These are phyloP conservation scores for Chytriomyces confervae DNA, from an alignment of 192 early-diverging fungal species.

Conservation along the genomic window DNA sequence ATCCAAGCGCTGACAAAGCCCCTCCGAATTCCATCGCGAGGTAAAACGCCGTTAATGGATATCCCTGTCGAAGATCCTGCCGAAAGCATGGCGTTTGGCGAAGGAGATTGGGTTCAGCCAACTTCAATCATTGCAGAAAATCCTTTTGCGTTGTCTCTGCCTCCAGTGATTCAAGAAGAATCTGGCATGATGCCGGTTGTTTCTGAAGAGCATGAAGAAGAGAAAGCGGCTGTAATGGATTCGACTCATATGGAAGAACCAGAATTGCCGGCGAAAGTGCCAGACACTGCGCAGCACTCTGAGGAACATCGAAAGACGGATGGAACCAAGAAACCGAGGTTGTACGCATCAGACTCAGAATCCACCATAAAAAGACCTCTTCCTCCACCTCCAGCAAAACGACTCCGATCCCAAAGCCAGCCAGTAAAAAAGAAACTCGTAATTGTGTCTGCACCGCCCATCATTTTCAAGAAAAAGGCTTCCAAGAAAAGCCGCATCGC, in stretches of 20 bases:
- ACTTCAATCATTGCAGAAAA: constrained; percentile 3
- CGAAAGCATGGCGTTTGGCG: constrained; percentile 10
- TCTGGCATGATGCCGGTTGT: too few relatives aligned
- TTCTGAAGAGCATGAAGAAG: not conserved
- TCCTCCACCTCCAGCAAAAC: not conserved
- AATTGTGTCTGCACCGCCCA: constrained; percentile 3
- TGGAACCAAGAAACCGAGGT: not conserved
- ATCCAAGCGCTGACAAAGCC: not conserved
- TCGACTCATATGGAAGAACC: not conserved
- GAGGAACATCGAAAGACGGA: not conserved
- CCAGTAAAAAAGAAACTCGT: not conserved
- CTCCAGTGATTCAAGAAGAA: not conserved
- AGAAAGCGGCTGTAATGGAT: not conserved
- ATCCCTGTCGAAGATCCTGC: constrained; percentile 9
- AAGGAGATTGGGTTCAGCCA: constrained; percentile 24
- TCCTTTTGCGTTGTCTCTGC: not conserved
- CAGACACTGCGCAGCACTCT: not conserved
- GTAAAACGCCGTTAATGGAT: constrained; percentile 9
- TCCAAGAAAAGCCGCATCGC: not conserved
- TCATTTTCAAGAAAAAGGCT: not conserved
- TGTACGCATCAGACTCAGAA: constrained; percentile 7
- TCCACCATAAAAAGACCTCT: not conserved
- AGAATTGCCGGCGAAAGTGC: not conserved
- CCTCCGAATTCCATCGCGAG: not conserved
- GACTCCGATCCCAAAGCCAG: not conserved